Conservation (phyloP, 2,329 filamentous ascomycete species). For the Myrmaecium sp. region DNA sequence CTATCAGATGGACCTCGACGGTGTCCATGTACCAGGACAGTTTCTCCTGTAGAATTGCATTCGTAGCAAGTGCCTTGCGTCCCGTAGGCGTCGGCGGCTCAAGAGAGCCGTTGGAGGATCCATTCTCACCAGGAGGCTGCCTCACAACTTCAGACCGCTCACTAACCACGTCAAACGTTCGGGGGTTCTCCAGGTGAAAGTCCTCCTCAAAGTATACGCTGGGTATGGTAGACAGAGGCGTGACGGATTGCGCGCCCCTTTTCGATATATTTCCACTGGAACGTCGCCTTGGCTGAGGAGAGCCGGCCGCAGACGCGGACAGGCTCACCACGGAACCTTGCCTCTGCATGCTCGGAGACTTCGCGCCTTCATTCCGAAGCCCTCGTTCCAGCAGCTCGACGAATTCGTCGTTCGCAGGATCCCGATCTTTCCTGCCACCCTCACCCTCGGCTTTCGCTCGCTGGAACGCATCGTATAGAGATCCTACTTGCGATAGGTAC, state of each 20-base stretch:
- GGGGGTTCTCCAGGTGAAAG: conserved; percentile 88
- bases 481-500: conserved; percentile 73
- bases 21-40: conserved; percentile 99
- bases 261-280: conserved; percentile 34
- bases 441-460: conserved; percentile 65
- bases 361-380: conserved; percentile 17
- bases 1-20: conserved; percentile 90
- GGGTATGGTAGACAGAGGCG: conserved; percentile 83
- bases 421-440: conserved; percentile 34
- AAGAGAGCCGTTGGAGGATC: conserved; percentile 41
- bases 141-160: conserved; percentile 93
- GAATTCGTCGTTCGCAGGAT: conserved; percentile 31
- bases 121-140: conserved; percentile 34
- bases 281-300: conserved; percentile 31
- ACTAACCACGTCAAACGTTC: conserved; percentile 91
- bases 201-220: conserved; percentile 86
- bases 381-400: conserved; percentile 29
- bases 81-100: conserved; percentile 37
- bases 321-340: conserved; percentile 23
- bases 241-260: conserved; percentile 52
- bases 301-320: conserved; percentile 31
- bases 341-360: conserved; percentile 17
- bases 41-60: conserved; percentile 95
- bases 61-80: conserved; percentile 80
- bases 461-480: conserved; percentile 76